Percentiles rank a stretch among this genome's conserved stretches.
These are phyloP conservation scores for Aspergillus piperis DNA, from an alignment of 2,329 filamentous ascomycete genomes.

Conservation along the genomic window DNA sequence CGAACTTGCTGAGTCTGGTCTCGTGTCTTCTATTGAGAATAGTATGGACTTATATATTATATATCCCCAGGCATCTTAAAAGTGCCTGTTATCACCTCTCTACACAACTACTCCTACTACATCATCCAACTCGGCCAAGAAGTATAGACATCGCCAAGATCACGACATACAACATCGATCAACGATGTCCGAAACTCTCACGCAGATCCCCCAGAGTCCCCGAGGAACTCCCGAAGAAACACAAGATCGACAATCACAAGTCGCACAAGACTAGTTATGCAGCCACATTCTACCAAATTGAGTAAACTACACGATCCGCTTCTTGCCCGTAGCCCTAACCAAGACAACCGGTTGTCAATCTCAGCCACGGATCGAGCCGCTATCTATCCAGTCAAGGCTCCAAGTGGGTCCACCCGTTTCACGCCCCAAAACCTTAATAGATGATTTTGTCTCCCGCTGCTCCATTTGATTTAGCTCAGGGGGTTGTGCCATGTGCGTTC, in stretches of 20 bases:
- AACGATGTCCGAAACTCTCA: background rate
- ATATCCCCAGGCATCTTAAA: background rate
- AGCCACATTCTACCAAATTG: background rate
- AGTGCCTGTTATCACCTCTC: background rate
- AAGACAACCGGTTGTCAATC: background rate
- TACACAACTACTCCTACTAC: background rate
- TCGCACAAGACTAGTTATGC: background rate
- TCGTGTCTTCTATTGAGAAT: background rate
- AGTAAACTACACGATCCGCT: constrained; percentile 1
- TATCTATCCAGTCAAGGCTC: background rate
- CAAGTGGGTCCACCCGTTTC: background rate
- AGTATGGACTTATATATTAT: background rate
- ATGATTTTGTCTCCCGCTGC: constrained; percentile 6
- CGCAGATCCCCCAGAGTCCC: background rate
- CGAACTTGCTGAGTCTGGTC: background rate
- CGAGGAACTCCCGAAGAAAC: constrained; percentile 1
- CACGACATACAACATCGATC: background rate
- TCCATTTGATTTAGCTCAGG: background rate
- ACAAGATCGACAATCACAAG: background rate
- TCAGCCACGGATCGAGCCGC: background rate
- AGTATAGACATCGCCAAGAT: background rate
- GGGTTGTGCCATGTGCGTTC: background rate
- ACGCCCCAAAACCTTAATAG: background rate
- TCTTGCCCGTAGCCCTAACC: background rate
- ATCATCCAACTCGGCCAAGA: background rate